These are phyloP conservation scores for Ceratobasidium sp. DNA, from an alignment of 1,284 basidiomycete species.

Conservation along the genomic window DNA sequence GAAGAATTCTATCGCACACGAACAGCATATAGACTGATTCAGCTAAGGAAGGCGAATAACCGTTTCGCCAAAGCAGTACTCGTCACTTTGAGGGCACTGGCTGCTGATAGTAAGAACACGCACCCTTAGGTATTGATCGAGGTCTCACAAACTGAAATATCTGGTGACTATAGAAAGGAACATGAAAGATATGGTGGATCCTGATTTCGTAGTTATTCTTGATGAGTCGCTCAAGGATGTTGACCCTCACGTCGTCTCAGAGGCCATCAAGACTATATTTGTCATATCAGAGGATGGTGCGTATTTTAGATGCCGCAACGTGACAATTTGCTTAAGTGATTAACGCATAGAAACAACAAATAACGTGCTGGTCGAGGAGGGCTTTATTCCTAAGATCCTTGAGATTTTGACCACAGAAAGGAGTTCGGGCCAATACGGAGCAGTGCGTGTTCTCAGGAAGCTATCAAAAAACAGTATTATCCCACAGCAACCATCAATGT, in stretches of 20 bases:
- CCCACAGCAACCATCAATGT: too few species aligned
- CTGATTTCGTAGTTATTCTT: neutral
- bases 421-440: neutral
- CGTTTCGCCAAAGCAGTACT: neutral
- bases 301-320: neutral
- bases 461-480: neutral
- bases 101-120: neutral
- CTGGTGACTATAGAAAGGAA: neutral
- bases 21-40: neutral
- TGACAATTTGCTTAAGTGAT: too few species aligned
- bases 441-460: neutral
- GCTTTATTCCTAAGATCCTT: too few species aligned
- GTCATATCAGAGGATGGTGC: neutral
- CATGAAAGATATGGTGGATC: neutral
- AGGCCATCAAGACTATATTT: neutral
- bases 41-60: neutral
- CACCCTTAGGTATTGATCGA: neutral
- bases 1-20: neutral
- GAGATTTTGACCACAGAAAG: too few species aligned
- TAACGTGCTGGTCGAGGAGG: too few species aligned
- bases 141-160: neutral
- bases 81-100: neutral
- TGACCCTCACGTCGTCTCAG: neutral
- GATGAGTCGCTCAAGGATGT: neutral
- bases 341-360: too few species aligned